Evolutionary conservation across 129 eudicot species (phyloP), one percentile per base, ranked within the genome.

Genomic region (Saussurea involucrata): DNA sequence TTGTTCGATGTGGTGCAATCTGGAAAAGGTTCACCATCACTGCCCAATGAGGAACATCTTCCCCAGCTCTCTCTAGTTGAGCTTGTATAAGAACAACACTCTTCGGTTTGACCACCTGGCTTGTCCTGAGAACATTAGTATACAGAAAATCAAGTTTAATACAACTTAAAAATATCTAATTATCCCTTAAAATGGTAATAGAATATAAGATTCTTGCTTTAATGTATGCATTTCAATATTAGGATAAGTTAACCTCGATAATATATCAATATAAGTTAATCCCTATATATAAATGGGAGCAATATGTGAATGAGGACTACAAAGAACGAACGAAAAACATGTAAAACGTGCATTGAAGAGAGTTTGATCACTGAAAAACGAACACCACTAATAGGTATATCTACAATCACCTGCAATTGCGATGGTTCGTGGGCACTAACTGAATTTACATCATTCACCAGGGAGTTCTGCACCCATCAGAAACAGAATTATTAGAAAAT

Each of bases 11-110:
- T 73, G 61, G 83, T 67, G 71, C 78, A 81, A 49, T 93, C 90
- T 60, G 81, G 77, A 29, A 83, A 85, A 79, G 89, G 83, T 68
- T 87, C 90, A 55, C 86, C 94, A 71, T 80, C 89, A 58, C 97
- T 92, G 29, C 95, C 98, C 84, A 94, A 80, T n/a, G 97, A 94
- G 21, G 97, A 94, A 83, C 97, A 94, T 78, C 97, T 86, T 74
- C 97, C 98, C 96, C 95, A 94, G 78, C 98, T 94, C 86, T 87
- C 96, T 75, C 97, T 81, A 77, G 88, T 86, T 60, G 98, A 94
- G 86, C 98, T 94, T 27, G 98, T 89, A 82, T 76, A 87, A 5
- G 97, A 94, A 84, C 86, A 89, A 75, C 87, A 87, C 75, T 88
- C 98, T 69, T 92, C 98, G 63, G 69, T 84, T 55, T 81, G 84